A percentile compares a stretch with the other conserved stretches of the same genome.
Evolutionary conservation across 176 grass and related monocot species (phyloP).

Genomic region (Aegilops speltoides): DNA sequence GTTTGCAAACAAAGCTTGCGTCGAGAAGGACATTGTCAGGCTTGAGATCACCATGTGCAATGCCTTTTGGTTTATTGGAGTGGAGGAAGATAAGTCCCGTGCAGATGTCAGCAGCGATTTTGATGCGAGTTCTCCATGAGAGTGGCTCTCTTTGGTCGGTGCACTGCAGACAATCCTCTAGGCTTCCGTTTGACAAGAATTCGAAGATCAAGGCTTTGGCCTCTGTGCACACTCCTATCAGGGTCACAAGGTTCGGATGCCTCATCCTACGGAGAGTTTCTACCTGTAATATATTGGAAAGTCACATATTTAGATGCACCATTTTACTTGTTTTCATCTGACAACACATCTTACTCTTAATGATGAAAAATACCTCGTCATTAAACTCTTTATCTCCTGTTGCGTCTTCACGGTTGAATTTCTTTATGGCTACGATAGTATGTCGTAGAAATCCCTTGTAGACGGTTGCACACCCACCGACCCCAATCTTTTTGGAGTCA

Average conservation of each 20-base stretch:
- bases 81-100: conserved; percentile 67
- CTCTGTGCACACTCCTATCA: conserved; percentile 63
- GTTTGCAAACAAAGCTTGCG: conserved; percentile 35
- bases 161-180: conserved; percentile 48
- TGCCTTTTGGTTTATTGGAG: conserved; percentile 39
- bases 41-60: conserved; percentile 74
- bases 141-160: conserved; percentile 22
- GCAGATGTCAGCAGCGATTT: conserved; percentile 58
- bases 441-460: conserved; percentile 66
- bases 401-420: conserved; percentile 42
- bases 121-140: conserved; percentile 45
- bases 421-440: conserved; percentile 64
- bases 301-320: conserved; percentile 26
- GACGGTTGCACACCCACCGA: conserved; percentile 60
- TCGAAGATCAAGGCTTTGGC: conserved; percentile 51
- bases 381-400: conserved; percentile 53
- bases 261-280: conserved; percentile 50
- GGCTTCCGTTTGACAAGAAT: conserved; percentile 53
- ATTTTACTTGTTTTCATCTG: no score
- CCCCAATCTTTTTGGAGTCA: conserved; percentile 50
- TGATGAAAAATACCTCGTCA: conserved; percentile 53
- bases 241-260: conserved; percentile 67
- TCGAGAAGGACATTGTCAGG: conserved; percentile 65
- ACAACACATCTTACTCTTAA: no score
- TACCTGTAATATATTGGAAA: conserved; percentile 42